A percentile compares a stretch with the other conserved stretches of the same genome.
Conservation (phyloP, 495 filamentous ascomycete species). For the Penicillium steckii region DNA sequence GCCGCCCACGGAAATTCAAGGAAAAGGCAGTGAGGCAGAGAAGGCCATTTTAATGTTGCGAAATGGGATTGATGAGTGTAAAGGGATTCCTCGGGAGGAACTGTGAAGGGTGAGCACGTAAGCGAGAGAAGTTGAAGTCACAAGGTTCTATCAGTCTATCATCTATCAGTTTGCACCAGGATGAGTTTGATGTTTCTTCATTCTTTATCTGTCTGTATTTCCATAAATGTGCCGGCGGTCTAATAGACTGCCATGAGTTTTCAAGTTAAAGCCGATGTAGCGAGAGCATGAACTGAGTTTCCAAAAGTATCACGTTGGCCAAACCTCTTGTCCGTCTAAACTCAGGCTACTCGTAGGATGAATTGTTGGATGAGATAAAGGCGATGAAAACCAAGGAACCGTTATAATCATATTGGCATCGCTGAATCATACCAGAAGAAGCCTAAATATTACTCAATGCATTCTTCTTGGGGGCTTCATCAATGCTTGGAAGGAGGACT, state of each 20-base stretch:
- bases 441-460: slow-evolving; percentile 24
- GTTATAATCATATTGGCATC: slow-evolving; percentile 11
- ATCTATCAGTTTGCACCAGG: slow-evolving; percentile 4
- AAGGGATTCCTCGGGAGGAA: slow-evolving; percentile 19
- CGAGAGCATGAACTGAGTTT: neutral
- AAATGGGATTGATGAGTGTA: slow-evolving; percentile 49
- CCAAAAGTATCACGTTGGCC: neutral
- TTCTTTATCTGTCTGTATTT: slow-evolving; percentile 29
- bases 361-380: neutral
- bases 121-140: no score
- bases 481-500: slow-evolving; percentile 78
- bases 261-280: slow-evolving; percentile 2
- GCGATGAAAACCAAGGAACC: neutral
- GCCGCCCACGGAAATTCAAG: slow-evolving; percentile 58
- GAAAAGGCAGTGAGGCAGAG: slow-evolving; percentile 41
- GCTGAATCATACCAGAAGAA: neutral
- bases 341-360: neutral
- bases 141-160: neutral
- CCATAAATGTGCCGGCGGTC: slow-evolving; percentile 12
- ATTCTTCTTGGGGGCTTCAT: slow-evolving; percentile 53
- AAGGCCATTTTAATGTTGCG: slow-evolving; percentile 65
- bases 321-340: neutral
- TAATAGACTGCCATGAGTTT: slow-evolving; percentile 1
- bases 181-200: slow-evolving; percentile 20
- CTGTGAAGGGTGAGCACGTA: slow-evolving; percentile 3